Percentiles rank a stretch among this genome's conserved stretches.
phyloP scores from a whole-genome alignment of 2,329 filamentous ascomycete genomes.

The Xylaria sp. region DNA sequence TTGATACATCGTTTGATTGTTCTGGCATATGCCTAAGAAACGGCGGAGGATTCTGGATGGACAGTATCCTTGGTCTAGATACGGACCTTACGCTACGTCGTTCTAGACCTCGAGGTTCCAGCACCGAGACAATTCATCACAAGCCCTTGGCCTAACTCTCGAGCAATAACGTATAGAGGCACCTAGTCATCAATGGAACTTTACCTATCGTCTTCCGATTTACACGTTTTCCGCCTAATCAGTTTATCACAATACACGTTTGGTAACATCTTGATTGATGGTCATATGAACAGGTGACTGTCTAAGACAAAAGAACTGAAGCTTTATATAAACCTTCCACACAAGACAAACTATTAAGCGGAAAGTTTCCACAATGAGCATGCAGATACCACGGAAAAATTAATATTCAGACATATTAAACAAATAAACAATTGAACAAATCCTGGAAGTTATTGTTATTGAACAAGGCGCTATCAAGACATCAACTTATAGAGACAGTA shows the following conservation, averaged over 20 bases:
- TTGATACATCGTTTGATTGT: background rate
- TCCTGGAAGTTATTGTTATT: background rate
- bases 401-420: no score
- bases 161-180: background rate
- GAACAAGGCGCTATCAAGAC: background rate
- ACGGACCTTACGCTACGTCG: background rate
- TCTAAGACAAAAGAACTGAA: background rate
- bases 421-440: no score
- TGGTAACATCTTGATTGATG: no score
- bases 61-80: background rate
- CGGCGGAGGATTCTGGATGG: background rate
- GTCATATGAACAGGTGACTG: background rate
- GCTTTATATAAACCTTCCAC: background rate
- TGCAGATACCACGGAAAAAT: no score
- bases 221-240: background rate
- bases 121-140: background rate
- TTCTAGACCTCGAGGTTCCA: background rate
- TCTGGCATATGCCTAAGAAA: background rate
- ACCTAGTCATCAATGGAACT: background rate
- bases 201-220: background rate
- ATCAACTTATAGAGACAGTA: conserved; percentile 12
- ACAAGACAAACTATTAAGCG: no score
- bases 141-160: background rate
- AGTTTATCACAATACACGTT: background rate
- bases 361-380: background rate